Base-by-base conservation (phyloP, 2,329 filamentous ascomycete genomes). In the Akanthomyces lecanii region DNA sequence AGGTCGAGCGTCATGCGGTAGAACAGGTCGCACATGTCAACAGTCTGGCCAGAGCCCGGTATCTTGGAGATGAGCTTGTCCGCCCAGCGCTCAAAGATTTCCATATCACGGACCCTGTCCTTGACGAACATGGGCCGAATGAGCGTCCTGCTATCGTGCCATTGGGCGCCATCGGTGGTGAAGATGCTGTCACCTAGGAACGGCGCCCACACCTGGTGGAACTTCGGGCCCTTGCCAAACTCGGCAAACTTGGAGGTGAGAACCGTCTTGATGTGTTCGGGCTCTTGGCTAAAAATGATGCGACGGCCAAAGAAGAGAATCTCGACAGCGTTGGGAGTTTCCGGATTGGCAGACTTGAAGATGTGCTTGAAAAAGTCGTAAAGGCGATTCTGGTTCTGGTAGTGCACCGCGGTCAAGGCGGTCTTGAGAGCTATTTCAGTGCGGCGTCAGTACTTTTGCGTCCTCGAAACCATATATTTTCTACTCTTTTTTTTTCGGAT, bases 1-100 rank as follows among this genome's bases (percentile, higher is more conserved):
- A 85, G 83, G 65, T 90, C 87, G 21, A 90, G 78, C 0, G 87
- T 89, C 69, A 89, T 79, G 60, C 82, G 80, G 69, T 89, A 89
- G 69, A 89, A 87, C 10, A 88, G 73, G 12, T 82, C 79, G 67
- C 85, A 83, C 33, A 90, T 75, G 67, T 90, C 83, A 11, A 89
- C 79, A 0, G 78, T 80, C 2, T 77, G 73, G 53, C 86, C 80
- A 63, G 83, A 75, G 0, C 71, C 71, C 0, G 86, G 85, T 10
- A 91, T 79, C 25, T 81, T 79, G n/a, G 78, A 76, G 30, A 90
- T 77, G 63, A 91, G 75, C 30, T 81, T 77, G 38, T 78, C 72
- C 18, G 88, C 77, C 73, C 89, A 86, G 3, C 71, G 74, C 67
- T 90, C 87, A 58, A 89, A 87, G 1, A 82, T 84, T 38, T 73